Conservation (phyloP, 345 rosid genomes). For the Camelina hispida region DNA sequence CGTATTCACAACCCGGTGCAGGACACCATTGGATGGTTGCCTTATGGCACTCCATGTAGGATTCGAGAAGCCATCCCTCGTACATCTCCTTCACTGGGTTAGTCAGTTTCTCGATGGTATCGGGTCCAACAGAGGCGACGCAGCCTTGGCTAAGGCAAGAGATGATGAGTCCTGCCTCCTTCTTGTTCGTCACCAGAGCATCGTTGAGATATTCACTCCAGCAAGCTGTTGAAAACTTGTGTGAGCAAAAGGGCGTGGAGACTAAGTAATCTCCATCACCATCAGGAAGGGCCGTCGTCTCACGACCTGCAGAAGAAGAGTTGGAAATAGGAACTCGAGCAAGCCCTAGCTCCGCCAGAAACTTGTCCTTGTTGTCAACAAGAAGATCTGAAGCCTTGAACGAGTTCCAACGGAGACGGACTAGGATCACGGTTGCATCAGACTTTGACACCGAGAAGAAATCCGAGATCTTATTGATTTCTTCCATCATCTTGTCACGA, state of each 20-base stretch:
- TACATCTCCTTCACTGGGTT: slow-evolving; percentile 20
- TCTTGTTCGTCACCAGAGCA: neutral
- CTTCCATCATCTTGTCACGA: slow-evolving; percentile 5
- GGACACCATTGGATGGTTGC: slow-evolving; percentile 31
- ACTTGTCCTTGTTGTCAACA: slow-evolving; percentile 23
- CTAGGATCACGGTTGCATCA: slow-evolving; percentile 15
- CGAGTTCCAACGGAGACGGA: slow-evolving; percentile 29
- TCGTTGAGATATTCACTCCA: slow-evolving; percentile 27
- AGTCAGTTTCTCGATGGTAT: neutral
- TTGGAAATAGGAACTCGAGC: neutral
- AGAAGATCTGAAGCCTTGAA: slow-evolving; percentile 22
- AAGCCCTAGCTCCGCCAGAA: slow-evolving; percentile 26
- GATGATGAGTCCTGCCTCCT: neutral
- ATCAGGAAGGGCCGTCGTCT: neutral
- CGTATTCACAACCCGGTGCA: slow-evolving; percentile 9
- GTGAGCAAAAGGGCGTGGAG: slow-evolving; percentile 42
- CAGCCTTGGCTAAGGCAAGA: slow-evolving; percentile 21
- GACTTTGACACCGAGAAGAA: slow-evolving; percentile 20
- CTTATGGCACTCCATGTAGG: slow-evolving; percentile 18
- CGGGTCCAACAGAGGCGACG: slow-evolving; percentile 23
- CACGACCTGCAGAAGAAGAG: neutral
- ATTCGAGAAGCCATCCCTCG: neutral
- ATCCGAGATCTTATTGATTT: slow-evolving; percentile 16
- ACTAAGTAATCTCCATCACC: neutral
- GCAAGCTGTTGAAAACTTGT: neutral